Base-by-base conservation (phyloP, 352 stramenopile genomes). In the Phytophthora agathidicida region DNA sequence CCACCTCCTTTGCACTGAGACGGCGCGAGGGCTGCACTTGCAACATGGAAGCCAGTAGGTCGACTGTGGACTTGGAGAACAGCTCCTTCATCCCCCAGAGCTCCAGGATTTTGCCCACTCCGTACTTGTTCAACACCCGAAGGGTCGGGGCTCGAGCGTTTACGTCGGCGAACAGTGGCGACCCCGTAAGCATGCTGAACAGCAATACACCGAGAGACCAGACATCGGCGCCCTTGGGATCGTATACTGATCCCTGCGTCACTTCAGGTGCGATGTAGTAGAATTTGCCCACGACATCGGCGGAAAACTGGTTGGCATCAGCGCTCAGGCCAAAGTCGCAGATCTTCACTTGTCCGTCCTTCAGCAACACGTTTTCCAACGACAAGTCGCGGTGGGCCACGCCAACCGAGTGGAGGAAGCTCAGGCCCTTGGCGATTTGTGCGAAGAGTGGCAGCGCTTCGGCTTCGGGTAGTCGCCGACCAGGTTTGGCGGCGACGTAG, bases 251-350 rank as follows among this genome's bases (percentile, higher is more conserved):
- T 7, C 49, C 60, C 3, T 53, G 36, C 1, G 45, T 55, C 23
- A 89, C 74, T 62, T 93, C 83, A 0, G 80, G 83, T 6, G 83
- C 83, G 74, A 87, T 93, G 68, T 90, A 91, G 62, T 88, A 83
- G 23, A 83, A 72, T 27, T 92, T 92, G 24, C 82, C 82, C 5
- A 89, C 82, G 10, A 62, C 33, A 14, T 86, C 78, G 2, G 32
- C 54, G 11, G 71, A 78, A 7, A 68, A 49, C 23, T 65, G 39
- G 8, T 63, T 54, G 8, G 78, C 73, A 22, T 73, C 63, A 9
- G 72, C 71, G 44, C 77, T 86, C 8, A 89, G 52, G 0, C 79
- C 82, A 66, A 92, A 92, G 62, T 89, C 77, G 42, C 79, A 89
- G 35, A 92, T 73, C 62, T 80, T 88, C 38, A 66, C 72, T 5